Conservation (phyloP, 1,284 basidiomycete genomes). For the Trametes polyzona region DNA sequence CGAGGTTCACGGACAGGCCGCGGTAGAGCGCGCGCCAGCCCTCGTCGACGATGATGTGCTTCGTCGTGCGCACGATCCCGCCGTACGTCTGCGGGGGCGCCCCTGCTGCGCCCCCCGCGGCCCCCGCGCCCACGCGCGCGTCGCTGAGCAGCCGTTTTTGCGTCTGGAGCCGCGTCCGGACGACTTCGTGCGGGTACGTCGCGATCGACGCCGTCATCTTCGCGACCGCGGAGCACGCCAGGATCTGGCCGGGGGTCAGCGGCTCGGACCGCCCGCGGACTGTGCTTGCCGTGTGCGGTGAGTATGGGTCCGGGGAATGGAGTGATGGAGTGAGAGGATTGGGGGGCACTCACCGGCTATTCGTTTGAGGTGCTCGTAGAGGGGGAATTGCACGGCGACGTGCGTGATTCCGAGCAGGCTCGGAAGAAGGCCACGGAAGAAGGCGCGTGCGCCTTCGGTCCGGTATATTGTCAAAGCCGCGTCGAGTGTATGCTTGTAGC, state of each 20-base stretch:
- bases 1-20: constrained; percentile 87
- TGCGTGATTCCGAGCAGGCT: constrained; percentile 89
- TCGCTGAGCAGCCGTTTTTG: constrained; percentile 65
- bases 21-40: constrained; percentile 89
- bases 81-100: constrained; percentile 44
- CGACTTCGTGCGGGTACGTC: constrained; percentile 96
- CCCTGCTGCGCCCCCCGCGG: constrained; percentile 17
- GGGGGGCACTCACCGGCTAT: constrained; percentile 68
- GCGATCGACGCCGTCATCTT: constrained; percentile 95
- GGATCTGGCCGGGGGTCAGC: constrained; percentile 71
- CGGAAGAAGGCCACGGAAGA: constrained; percentile 91
- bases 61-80: constrained; percentile 75
- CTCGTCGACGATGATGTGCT: constrained; percentile 76
- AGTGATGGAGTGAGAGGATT: neutral
- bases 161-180: constrained; percentile 91
- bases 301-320: neutral
- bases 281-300: constrained; percentile 32
- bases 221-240: constrained; percentile 84
- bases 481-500: constrained; percentile 87
- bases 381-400: constrained; percentile 93
- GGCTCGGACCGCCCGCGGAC: constrained; percentile 60
- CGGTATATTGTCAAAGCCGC: constrained; percentile 87
- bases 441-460: constrained; percentile 81
- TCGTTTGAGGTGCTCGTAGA: constrained; percentile 91
- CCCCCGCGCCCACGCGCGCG: constrained; percentile 42